Evolutionary conservation across 352 stramenopile species (phyloP).

Genomic region (Phytophthora cajani): DNA sequence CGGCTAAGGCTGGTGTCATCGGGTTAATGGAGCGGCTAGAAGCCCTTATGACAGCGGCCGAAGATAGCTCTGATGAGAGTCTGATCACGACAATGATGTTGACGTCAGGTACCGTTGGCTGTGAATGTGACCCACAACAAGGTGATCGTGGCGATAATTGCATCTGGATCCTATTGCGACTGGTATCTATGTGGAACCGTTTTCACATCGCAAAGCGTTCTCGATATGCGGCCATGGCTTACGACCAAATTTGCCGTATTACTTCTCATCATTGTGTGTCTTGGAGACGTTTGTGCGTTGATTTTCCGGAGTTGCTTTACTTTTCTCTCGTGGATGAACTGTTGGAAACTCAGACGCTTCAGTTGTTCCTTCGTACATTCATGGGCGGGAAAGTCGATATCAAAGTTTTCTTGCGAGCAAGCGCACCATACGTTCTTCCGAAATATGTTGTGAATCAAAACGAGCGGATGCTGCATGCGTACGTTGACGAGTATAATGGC

Average conservation of each 20-base stretch:
- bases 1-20: conserved; percentile 20
- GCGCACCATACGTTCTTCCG: conserved; percentile 63
- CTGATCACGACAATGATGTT: conserved; percentile 35
- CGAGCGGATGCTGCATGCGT: conserved; percentile 54
- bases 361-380: conserved; percentile 66
- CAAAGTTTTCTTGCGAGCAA: conserved; percentile 50
- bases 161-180: conserved; percentile 57
- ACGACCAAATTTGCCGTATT: conserved; percentile 62
- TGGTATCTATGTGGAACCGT: conserved; percentile 63
- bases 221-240: conserved; percentile 37
- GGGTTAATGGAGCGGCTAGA: conserved; percentile 52
- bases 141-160: conserved; percentile 48
- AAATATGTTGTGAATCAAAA: conserved; percentile 72
- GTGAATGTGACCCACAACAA: conserved; percentile 40
- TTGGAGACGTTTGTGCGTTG: conserved; percentile 61
- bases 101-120: conserved; percentile 49
- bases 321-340: conserved; percentile 66
- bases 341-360: conserved; percentile 43
- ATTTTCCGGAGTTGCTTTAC: conserved; percentile 65
- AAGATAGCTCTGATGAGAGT: conserved; percentile 37
- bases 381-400: conserved; percentile 51
- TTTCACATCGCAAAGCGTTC: conserved; percentile 36
- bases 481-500: conserved; percentile 46
- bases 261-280: conserved; percentile 48
- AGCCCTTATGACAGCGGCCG: conserved; percentile 33